These are phyloP conservation scores for Rosa lucieae DNA, from an alignment of 306 rosid genomes.

Conservation along the genomic window DNA sequence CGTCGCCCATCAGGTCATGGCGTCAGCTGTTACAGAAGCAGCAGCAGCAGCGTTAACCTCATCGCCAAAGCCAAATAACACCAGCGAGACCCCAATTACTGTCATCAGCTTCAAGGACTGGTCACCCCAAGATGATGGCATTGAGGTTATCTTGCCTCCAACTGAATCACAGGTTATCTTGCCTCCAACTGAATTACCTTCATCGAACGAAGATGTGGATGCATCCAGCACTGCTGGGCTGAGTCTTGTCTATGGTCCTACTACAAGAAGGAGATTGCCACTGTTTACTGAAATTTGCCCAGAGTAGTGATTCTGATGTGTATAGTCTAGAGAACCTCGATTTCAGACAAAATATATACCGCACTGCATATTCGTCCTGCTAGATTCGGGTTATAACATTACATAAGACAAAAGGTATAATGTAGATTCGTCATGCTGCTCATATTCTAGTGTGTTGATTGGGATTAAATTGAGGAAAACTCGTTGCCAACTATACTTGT, in stretches of 20 bases:
- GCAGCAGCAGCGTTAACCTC: neutral
- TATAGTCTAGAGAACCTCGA: neutral
- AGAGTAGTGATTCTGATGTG: constrained; percentile 10
- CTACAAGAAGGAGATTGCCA: constrained; percentile 38
- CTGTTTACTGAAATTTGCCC: constrained; percentile 39
- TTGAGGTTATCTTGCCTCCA: constrained; percentile 29
- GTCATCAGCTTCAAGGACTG: constrained; percentile 32
- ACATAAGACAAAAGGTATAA: neutral
- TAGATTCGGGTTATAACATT: neutral
- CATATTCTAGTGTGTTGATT: neutral
- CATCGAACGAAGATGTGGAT: constrained; percentile 47
- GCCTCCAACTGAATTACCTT: constrained; percentile 24
- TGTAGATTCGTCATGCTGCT: neutral
- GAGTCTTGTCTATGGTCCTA: constrained; percentile 20
- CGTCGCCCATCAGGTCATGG: constrained; percentile 19
- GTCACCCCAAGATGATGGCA: constrained; percentile 75
- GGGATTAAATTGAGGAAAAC: neutral
- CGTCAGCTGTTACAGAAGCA: constrained; percentile 21
- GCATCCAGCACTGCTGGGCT: constrained; percentile 19
- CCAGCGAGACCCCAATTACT: constrained; percentile 6
- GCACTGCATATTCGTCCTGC: neutral
- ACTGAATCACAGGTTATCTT: constrained; percentile 18
- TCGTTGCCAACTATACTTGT: too few species aligned
- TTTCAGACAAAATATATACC: neutral
- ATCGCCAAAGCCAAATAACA: constrained; percentile 15